A percentile compares a stretch with the other conserved stretches of the same genome.
phyloP scores from a whole-genome alignment of 1,284 basidiomycete genomes.

The Ustilago nuda region DNA sequence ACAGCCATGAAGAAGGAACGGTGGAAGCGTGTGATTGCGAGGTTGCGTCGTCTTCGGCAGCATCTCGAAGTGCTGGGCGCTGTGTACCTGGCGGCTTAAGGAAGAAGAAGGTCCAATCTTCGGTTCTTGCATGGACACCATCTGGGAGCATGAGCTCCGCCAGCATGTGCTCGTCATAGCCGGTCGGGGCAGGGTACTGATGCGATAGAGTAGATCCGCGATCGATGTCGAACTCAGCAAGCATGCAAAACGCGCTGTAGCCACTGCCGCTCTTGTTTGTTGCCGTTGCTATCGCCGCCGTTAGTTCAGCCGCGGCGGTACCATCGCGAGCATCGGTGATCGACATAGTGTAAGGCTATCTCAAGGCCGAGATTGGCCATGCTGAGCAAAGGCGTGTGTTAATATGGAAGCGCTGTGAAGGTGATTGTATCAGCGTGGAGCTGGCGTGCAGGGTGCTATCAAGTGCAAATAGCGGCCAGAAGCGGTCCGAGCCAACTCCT shows the following conservation, averaged over 20 bases:
- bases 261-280: not conserved
- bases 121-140: conserved; percentile 90
- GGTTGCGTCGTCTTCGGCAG: conserved; percentile 5
- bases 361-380: not conserved
- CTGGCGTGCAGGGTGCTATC: not conserved
- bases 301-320: not conserved
- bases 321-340: conserved; percentile 21
- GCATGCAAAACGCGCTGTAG: conserved; percentile 61
- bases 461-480: not conserved
- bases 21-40: conserved; percentile 2
- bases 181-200: conserved; percentile 57
- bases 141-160: conserved; percentile 99
- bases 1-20: conserved; percentile 31
- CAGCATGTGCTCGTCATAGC: conserved; percentile 73
- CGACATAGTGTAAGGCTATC: conserved; percentile 16
- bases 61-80: conserved; percentile 16
- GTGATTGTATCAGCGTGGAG: not conserved
- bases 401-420: not conserved
- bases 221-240: conserved; percentile 67
- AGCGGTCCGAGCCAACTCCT: not conserved
- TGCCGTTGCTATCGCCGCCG: conserved; percentile 7
- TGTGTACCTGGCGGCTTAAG: conserved; percentile 70
- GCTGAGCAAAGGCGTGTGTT: not conserved
- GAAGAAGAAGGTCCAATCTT: conserved; percentile 99
- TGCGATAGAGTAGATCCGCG: conserved; percentile 60